Percentiles rank a stretch among this genome's conserved stretches.
These are phyloP conservation scores for Aspergillus oerlinghausenensis DNA, from an alignment of 2,329 filamentous ascomycete genomes.

Conservation along the genomic window DNA sequence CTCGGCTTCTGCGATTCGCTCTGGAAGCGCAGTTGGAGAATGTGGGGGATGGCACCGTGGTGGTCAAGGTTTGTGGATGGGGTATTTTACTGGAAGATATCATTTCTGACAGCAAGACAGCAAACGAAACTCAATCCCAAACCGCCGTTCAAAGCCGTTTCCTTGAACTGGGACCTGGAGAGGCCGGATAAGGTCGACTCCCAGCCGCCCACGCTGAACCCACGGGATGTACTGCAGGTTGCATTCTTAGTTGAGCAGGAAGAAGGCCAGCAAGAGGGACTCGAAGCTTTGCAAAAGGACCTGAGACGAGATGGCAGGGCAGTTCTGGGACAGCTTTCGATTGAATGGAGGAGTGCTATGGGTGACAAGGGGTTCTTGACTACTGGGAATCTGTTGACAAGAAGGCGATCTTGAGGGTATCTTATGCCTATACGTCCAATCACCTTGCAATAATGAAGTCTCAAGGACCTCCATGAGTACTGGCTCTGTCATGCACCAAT, in stretches of 20 bases:
- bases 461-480: too few relatives aligned
- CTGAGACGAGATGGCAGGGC: slow-evolving; percentile 50
- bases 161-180: slow-evolving; percentile 52
- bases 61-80: slow-evolving; percentile 58
- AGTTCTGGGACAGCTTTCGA: slow-evolving; percentile 73
- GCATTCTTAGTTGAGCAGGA: slow-evolving; percentile 59
- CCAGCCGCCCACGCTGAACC: slow-evolving; percentile 49
- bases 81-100: neutral
- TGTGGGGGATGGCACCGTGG: slow-evolving; percentile 75
- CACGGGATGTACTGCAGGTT: slow-evolving; percentile 61
- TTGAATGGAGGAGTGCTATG: slow-evolving; percentile 87
- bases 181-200: slow-evolving; percentile 24
- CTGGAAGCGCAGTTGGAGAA: slow-evolving; percentile 96
- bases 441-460: neutral
- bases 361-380: slow-evolving; percentile 82
- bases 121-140: slow-evolving; percentile 47
- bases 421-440: neutral
- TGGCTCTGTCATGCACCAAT: too few relatives aligned
- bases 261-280: slow-evolving; percentile 39
- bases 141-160: slow-evolving; percentile 50
- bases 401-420: slow-evolving; percentile 33
- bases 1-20: slow-evolving; percentile 55
- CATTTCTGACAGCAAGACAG: slow-evolving; percentile 22
- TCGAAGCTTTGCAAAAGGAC: slow-evolving; percentile 49
- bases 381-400: slow-evolving; percentile 68